Evolutionary conservation across 805 yeast genomes (phyloP).

Genomic region (Martiniozyma abietophila): DNA sequence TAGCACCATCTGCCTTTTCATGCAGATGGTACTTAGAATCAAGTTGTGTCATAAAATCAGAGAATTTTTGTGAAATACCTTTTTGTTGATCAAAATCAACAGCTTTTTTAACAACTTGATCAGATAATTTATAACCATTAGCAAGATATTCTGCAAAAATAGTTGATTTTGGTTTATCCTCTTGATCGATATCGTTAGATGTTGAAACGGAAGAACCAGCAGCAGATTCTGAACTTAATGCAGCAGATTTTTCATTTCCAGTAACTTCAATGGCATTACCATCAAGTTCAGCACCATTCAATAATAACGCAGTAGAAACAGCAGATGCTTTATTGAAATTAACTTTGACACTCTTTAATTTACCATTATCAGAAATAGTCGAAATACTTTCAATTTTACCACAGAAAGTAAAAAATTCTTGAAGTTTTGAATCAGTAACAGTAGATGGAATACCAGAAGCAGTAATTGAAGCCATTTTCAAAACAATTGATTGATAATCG

Average conservation of each 20-base stretch:
- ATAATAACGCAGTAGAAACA: conserved; percentile 56
- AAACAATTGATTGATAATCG: too few relatives aligned
- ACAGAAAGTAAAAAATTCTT: conserved; percentile 67
- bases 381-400: conserved; percentile 41
- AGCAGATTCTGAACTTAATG: conserved; percentile 10
- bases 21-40: conserved; percentile 55
- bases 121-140: conserved; percentile 63
- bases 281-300: conserved; percentile 67
- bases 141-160: conserved; percentile 69
- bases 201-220: conserved; percentile 9
- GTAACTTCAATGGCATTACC: conserved; percentile 43
- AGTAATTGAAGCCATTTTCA: conserved; percentile 31
- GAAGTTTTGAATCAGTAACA: conserved; percentile 41
- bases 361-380: conserved; percentile 23
- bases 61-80: conserved; percentile 52
- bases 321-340: conserved; percentile 52
- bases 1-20: conserved; percentile 34
- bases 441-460: conserved; percentile 48
- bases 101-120: conserved; percentile 50
- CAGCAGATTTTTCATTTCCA: conserved; percentile 11
- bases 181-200: conserved; percentile 50
- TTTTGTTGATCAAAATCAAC: conserved; percentile 54
- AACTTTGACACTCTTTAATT: conserved; percentile 35
- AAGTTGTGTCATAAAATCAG: conserved; percentile 41
- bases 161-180: conserved; percentile 66